Base-by-base conservation (phyloP, 768 basidiomycete species). In the Russula foetens region DNA sequence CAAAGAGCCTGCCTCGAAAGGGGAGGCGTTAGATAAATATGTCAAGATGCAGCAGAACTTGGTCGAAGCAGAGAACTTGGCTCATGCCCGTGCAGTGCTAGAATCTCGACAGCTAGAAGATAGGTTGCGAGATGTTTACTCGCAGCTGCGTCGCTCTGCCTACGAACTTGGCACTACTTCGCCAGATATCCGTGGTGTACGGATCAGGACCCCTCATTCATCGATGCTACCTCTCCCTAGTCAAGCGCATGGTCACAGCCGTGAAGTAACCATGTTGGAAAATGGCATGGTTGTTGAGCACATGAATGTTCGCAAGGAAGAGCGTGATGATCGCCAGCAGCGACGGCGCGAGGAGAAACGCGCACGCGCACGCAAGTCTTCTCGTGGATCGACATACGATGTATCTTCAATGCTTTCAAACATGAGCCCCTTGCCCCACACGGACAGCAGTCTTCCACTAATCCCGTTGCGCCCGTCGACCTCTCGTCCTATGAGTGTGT, bases 281-380 rank as follows among this genome's bases (percentile, higher is more conserved):
- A 93, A 90, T 64, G 91, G 91, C 3, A 84, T 94, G 79, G 89
- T 92, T 54, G 86, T 93, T 8, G 92, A 95, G 67, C 88, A 90
- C 62, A 87, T 94, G 39, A 83, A 94, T 71, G 82, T 94, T 21
- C 82, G 85, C 33, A 85, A 78, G 63, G 90, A 91, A 71, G 90
- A 90, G 71, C 81, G 75, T 59, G 89, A 90, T 64, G 87, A 84
- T 39, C 80, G 81, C 46, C 86, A 89, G 46, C 83, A 88, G 28
- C 77, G 79, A 59, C 82, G 81, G 60, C 86, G 90, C 63, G 90
- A 87, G 66, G 82, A 75, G 67, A 82, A 85, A 19, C 69, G 76
- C 26, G 76, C 75, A 57, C 73, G 81, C 26, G 84, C 84, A 0
- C 79, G 90, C 65, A 92, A 92, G 71, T 79, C 81, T 1, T 90